Evolutionary conservation across 305 asterid species (phyloP).

Genomic region (Striga hermonthica): DNA sequence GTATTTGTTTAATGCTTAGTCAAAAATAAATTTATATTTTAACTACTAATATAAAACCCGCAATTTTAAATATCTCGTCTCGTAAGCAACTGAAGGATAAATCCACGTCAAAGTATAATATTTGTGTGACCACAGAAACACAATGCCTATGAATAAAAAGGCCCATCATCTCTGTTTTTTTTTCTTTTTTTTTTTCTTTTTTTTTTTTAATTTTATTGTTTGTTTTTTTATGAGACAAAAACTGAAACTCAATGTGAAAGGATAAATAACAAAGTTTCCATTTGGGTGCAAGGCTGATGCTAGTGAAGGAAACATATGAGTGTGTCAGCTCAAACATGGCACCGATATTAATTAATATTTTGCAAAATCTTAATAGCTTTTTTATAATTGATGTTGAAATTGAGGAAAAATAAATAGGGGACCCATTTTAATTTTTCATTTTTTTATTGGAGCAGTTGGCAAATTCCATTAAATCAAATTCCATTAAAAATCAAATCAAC

Average conservation of each 20-base stretch:
- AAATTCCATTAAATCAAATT: background rate
- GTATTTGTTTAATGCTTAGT: too few species aligned
- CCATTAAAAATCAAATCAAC: conserved; percentile 9
- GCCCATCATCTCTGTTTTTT: background rate
- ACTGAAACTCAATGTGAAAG: conserved; percentile 21
- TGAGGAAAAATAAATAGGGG: conserved; percentile 3
- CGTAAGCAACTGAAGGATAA: too few species aligned
- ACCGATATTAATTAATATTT: background rate
- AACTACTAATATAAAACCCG: too few species aligned
- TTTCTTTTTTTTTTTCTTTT: background rate
- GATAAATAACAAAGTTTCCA: conserved; percentile 23
- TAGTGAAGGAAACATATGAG: conserved; percentile 35
- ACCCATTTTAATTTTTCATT: conserved; percentile 18
- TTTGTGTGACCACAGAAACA: too few species aligned
- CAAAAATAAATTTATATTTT: too few species aligned
- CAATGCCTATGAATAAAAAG: background rate
- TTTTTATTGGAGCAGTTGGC: conserved; percentile 14
- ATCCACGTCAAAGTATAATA: too few species aligned
- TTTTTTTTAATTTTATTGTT: too few species aligned
- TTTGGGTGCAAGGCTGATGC: conserved; percentile 32
- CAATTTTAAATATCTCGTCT: too few species aligned
- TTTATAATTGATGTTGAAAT: conserved; percentile 24
- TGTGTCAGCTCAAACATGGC: conserved; percentile 39
- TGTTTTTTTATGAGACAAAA: background rate
- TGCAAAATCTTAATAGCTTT: conserved; percentile 2